A percentile compares a stretch with the other conserved stretches of the same genome.
Conservation (phyloP, 2,329 filamentous ascomycete genomes). For the Aspergillus carbonarius region DNA sequence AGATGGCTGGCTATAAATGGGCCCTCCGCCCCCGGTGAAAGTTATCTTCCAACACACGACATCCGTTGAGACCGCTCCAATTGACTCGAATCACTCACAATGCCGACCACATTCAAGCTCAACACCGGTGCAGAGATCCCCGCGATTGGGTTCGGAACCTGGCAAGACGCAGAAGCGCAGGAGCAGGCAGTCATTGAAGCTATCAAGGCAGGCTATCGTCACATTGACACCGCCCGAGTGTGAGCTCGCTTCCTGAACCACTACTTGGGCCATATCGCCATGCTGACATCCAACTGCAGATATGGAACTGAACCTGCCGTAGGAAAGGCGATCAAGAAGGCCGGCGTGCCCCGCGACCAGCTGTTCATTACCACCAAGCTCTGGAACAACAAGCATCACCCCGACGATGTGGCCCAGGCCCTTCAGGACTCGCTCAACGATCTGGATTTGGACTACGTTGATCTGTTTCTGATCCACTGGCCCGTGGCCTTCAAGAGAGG, state of each 20-base stretch:
- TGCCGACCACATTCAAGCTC: conserved; percentile 42
- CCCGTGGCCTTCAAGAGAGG: conserved; percentile 55
- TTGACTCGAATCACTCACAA: conserved; percentile 12
- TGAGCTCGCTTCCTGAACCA: conserved; percentile 24
- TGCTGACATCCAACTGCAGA: conserved; percentile 13
- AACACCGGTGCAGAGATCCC: conserved; percentile 51
- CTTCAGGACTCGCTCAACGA: conserved; percentile 62
- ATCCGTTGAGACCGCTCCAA: background rate
- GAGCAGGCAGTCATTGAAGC: conserved; percentile 50
- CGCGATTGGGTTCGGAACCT: conserved; percentile 55
- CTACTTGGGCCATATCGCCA: too few species aligned
- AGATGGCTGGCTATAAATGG: background rate
- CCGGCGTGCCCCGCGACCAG: conserved; percentile 62
- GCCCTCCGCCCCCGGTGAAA: background rate
- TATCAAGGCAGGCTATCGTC: conserved; percentile 54
- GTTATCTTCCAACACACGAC: background rate
- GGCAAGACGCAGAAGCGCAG: conserved; percentile 53
- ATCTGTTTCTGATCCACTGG: conserved; percentile 71
- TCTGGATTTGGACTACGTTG: conserved; percentile 65
- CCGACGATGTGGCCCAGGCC: conserved; percentile 62
- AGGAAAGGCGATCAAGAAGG: conserved; percentile 62
- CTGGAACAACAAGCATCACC: conserved; percentile 64
- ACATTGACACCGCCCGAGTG: conserved; percentile 54
- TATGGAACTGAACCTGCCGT: conserved; percentile 68
- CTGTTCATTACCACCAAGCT: conserved; percentile 68